Evolutionary conservation across 106 monocot genomes (phyloP), one percentile per base, ranked within the genome.

Genomic region (Phalaenopsis aphrodite): DNA sequence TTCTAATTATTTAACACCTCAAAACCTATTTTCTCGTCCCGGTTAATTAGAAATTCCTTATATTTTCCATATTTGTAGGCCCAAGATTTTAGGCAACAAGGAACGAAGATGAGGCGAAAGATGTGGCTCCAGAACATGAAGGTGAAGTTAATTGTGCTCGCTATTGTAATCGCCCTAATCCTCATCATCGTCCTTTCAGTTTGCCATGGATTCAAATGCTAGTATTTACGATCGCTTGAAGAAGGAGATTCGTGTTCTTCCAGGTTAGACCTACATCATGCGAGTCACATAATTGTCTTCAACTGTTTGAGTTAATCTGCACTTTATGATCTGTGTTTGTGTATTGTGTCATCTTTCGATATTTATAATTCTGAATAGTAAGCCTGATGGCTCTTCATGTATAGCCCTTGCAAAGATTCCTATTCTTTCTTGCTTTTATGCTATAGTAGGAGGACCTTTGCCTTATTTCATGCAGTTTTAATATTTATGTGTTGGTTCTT

Each of bases 111-210:
- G 84, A 90, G 87, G 80, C 82, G 85, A 56, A 90, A 86, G 84
- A 90, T 90, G 90, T 90, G 90, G 90, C 78, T 88, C 41, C 80
- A 83, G 64, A 90, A 90, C 78, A 90, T 90, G 90, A 90, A 90
- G 86, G 82, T 90, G 64, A 90, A 90, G 77, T 84, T 90, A 48
- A 88, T 90, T 7, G 90, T 90, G 43, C 47, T 88, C 74, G 90
- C 83, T 19, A 90, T 90, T 77, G 80, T 90, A 72, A 77, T 88
- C 49, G 90, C 90, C 17, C 57, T 90, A 72, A 90, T 90, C 78
- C 87, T 90, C 43, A 86, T 90, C 80, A 88, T 90, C 7, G 56
- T 90, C 9, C 56, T 90, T 37, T 90, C 90, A 47, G 85, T 90
- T 39, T 90, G 90, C 86, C 87, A 86, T 80, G 90, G 90, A 45